phyloP scores from a whole-genome alignment of 495 filamentous ascomycete genomes.

The Penicillium simplicissimum region DNA sequence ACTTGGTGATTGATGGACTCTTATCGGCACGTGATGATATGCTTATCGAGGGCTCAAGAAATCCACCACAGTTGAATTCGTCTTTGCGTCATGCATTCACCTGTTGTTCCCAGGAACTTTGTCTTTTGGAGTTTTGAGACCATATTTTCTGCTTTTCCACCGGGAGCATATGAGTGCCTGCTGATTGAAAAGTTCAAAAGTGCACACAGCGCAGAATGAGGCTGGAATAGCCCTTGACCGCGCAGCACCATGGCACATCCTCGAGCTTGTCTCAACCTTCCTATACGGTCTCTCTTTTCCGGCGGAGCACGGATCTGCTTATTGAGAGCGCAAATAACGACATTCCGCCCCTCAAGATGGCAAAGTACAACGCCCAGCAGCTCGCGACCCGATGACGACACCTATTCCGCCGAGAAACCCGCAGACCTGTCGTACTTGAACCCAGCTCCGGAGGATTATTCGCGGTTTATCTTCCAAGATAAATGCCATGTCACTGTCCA shows the following conservation, averaged over 20 bases:
- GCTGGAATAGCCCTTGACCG: constrained; percentile 10
- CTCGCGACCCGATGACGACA: constrained; percentile 12
- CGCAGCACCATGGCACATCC: constrained; percentile 27
- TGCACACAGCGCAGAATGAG: constrained; percentile 19
- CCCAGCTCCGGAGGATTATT: constrained; percentile 78
- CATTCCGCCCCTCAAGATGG: constrained; percentile 30
- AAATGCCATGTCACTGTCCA: constrained; percentile 73
- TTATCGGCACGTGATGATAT: constrained; percentile 20
- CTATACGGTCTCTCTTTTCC: constrained; percentile 15
- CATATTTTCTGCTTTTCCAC: too few relatives aligned
- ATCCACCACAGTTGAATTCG: constrained; percentile 16
- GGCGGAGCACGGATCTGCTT: constrained; percentile 6
- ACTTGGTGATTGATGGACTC: neutral
- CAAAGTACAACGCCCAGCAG: constrained; percentile 34
- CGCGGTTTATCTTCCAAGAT: constrained; percentile 79
- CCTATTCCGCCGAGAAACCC: constrained; percentile 20
- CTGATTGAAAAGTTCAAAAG: neutral
- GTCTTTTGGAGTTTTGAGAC: neutral
- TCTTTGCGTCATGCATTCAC: neutral
- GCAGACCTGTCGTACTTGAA: constrained; percentile 64
- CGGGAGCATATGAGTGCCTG: neutral
- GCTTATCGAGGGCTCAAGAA: constrained; percentile 15
- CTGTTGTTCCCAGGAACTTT: neutral
- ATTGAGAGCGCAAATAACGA: constrained; percentile 33
- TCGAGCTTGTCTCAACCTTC: constrained; percentile 25